Evolutionary conservation across 2,329 filamentous ascomycete genomes (phyloP).

Genomic region (Fusarium ramigenum): DNA sequence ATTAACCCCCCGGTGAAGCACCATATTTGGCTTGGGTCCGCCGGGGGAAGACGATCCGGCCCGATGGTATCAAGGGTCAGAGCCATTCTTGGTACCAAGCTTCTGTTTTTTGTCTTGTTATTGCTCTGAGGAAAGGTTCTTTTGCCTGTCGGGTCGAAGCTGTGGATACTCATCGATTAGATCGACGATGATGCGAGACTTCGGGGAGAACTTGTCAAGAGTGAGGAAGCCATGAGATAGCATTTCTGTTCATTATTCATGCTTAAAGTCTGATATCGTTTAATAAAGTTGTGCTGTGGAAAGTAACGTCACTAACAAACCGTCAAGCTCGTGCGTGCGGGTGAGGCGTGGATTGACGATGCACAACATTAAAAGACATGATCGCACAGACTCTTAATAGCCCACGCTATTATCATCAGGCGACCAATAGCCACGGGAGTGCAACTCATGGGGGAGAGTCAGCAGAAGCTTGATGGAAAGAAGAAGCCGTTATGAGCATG

Average conservation of each 20-base stretch:
- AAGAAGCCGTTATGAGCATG: constrained; percentile 14
- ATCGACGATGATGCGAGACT: constrained; percentile 19
- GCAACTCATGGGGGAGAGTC: constrained; percentile 2
- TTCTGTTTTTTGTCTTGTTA: constrained; percentile 27
- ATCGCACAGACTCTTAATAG: constrained; percentile 33
- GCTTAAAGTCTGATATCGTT: background rate
- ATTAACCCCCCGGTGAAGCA: constrained; percentile 21
- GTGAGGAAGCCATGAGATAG: background rate
- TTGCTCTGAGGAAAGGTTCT: constrained; percentile 21
- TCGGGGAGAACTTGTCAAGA: background rate
- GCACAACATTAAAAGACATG: constrained; percentile 32
- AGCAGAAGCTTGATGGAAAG: constrained; percentile 32
- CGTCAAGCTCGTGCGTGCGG: constrained; percentile 29
- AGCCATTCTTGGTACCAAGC: constrained; percentile 40
- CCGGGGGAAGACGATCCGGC: constrained; percentile 44
- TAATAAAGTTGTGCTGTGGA: background rate
- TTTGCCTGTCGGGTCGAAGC: constrained; percentile 24
- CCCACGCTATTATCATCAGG: constrained; percentile 14
- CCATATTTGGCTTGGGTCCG: constrained; percentile 31
- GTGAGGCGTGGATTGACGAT: constrained; percentile 35
- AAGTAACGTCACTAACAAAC: constrained; percentile 3
- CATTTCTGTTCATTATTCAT: background rate
- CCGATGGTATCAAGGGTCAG: constrained; percentile 39
- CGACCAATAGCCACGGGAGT: background rate
- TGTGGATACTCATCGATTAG: constrained; percentile 19